Evolutionary conservation across 768 basidiomycete genomes (phyloP), one percentile per base, ranked within the genome.

Genomic region (Paxillus ammoniavirescens): DNA sequence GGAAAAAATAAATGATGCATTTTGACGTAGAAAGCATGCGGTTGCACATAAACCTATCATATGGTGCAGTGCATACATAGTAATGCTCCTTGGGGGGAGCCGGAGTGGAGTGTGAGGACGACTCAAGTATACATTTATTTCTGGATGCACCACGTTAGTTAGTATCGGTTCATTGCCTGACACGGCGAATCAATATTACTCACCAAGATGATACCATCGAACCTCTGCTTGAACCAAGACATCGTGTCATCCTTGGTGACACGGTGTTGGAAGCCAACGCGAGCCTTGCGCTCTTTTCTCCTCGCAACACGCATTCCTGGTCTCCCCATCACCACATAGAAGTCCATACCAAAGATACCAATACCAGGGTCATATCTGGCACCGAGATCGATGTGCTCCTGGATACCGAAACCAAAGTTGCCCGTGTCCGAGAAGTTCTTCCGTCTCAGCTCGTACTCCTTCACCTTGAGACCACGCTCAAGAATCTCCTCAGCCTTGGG

Each of bases 291-390:
- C 74, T 89, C 84, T 79, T 89, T 97, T 77, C 95, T 80, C 78
- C 83, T 83, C 63, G 95, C 86, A 42, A 99, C 91, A 56, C 95
- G 90, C 65, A 79, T 84, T 62, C 96, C 96, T 48, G 95, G 93
- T 65, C 96, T 86, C 62, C 93, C 94, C 94, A 99, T 96, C 56
- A 96, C 93, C 62, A 91, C 89, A 70, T 86, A 95, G 78, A 99
- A 98, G 78, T 99, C 96, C 96, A 98, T 98, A 61, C 96, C 96
- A 71, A 98, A 98, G 74, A 98, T 98, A 85, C 96, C 96, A 68
- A 99, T 98, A 68, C 83, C 82, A 57, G 96, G 96, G 75, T 99
- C 96, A 77, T 99, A 99, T 69, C 96, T 86, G 66, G 96, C 96
- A 69, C 96, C 96, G 61, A 99, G 79, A 75, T 99, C 96, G 75